Evolutionary conservation across 495 filamentous ascomycete genomes (phyloP), one percentile per base, ranked within the genome.

Genomic region (Barbatosphaeria neglecta): DNA sequence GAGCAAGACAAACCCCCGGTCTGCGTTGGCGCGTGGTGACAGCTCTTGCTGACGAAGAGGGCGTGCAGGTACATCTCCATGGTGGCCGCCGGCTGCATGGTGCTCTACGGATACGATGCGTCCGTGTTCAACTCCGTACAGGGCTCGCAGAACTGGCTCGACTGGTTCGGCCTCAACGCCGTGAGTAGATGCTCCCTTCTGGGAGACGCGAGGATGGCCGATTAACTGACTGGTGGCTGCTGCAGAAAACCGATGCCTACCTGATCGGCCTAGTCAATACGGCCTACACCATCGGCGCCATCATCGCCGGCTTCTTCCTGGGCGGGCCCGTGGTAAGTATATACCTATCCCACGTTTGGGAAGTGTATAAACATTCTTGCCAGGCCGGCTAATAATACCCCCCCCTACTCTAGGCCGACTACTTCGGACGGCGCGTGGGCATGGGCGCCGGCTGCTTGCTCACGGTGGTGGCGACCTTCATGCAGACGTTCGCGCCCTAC

Each of bases 101-200:
- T 81, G 15, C 63, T 83, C 15, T 83, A 80, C 53, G 78, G 80
- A 10, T 83, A 80, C 49, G 78, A 83, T 69, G 77, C 77, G 22
- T 80, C 77, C 1, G 77, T 82, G 9, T 83, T 71, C 66, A 82
- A 82, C 56, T 76, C 77, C 19, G 73, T 81, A 17, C 77, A 79
- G 52, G 74, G 71, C 22, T 77, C 73, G 7, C 56, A 68, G 7
- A 74, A 80, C 51, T 82, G 78, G 78, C 58, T 73, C 6, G 68
- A 66, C 15, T 81, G 67, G 56, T 81, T 83, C 59, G 65, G 76
- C 38, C 60, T 63, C 46, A 45, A 78, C 22, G 69, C 73, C 4
- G 69, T 64, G 27, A 50, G 64, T 48, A 46, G 23, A 7, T 6
- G 24, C 25, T 23, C 37, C n/a, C 0, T 15, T 11, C 40, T 27